Evolutionary conservation across 225 moss, liverwort and hornwort genomes (phyloP), one percentile per base, ranked within the genome.

Genomic region (Polytrichum commune): DNA sequence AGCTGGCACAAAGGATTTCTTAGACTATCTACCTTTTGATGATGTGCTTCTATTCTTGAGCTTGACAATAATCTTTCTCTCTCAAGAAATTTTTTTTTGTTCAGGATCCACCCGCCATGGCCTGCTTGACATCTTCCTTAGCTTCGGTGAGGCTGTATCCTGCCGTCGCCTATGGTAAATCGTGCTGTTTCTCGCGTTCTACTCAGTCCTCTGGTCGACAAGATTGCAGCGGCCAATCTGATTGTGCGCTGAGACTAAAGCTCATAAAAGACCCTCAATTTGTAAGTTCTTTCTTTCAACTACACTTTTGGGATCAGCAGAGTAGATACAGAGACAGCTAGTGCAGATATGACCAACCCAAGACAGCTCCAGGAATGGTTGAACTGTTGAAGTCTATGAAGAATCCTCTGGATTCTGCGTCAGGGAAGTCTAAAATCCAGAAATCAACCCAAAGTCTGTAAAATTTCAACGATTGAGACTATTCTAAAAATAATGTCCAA

Each of bases 21-120:
- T 46, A 3, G 4, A 16, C 13, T 46, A 46, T 16, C 46, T 46
- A 13, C 16, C 3, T 46, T 46, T 46, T 46, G 46, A 46, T 46
- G 46, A 46, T 46, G 46, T 46, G 46, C 46, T 46, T 46, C 46
- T 46, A 46, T 46, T 46, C 46, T 46, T 38, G 38, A 38, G 38
- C 38, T 10, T 38, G 4, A 13, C 13, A 46, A 46, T 46, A 3
- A 46, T 16, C 13, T 46, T 16, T 46, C 13, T 16, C 46, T 46
- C 46, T 46, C 13, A 46, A 46, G 46, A 46, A 46, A 13, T 46
- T 7, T 32, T 7, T 32, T 35, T 35, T 13, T 23, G 46, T 13
- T 46, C 67, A 74, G 76, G 35, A 71, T 66, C 55, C 54, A 46
- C 18, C 66, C 73, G 54, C 72, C 10, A 87, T 87, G 87, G 74